Evolutionary conservation across 129 eudicot genomes (phyloP).

Genomic region (Centaurea solstitialis): DNA sequence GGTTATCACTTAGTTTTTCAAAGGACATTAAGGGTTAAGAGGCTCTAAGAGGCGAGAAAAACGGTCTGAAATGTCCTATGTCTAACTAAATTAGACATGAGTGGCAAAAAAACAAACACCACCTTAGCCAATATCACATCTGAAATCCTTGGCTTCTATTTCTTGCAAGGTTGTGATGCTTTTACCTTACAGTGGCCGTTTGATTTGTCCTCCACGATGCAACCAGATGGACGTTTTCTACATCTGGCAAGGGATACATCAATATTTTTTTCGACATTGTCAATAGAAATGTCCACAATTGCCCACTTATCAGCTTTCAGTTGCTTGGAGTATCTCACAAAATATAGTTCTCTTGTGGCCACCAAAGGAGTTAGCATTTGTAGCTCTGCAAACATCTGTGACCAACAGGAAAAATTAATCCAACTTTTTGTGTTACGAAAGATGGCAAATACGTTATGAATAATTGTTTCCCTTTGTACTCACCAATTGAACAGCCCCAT

Average conservation of each 20-base stretch:
- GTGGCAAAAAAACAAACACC: no score
- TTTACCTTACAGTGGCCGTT: slow-evolving; percentile 93
- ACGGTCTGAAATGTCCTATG: no score
- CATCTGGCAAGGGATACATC: slow-evolving; percentile 72
- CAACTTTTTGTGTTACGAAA: neutral
- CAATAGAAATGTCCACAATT: slow-evolving; percentile 83
- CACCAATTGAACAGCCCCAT: slow-evolving; percentile 84
- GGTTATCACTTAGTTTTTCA: no score
- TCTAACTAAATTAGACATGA: no score
- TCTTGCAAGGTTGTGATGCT: neutral
- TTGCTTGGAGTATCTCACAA: slow-evolving; percentile 78
- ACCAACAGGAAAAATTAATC: slow-evolving; percentile 4
- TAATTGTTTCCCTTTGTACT: slow-evolving; percentile 21
- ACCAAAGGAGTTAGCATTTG: slow-evolving; percentile 96
- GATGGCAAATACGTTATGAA: neutral
- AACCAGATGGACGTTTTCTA: slow-evolving; percentile 91
- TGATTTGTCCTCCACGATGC: slow-evolving; percentile 81
- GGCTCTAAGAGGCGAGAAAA: no score
- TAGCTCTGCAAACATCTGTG: slow-evolving; percentile 91
- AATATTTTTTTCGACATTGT: slow-evolving; percentile 62
- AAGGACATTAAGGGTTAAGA: no score
- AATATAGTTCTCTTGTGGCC: slow-evolving; percentile 82
- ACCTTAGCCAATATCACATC: neutral
- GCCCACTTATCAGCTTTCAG: slow-evolving; percentile 79
- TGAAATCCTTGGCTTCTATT: neutral